Evolutionary conservation across 345 rosid species (phyloP), one percentile per base, ranked within the genome.

Genomic region (Crucihimalaya himalaica): DNA sequence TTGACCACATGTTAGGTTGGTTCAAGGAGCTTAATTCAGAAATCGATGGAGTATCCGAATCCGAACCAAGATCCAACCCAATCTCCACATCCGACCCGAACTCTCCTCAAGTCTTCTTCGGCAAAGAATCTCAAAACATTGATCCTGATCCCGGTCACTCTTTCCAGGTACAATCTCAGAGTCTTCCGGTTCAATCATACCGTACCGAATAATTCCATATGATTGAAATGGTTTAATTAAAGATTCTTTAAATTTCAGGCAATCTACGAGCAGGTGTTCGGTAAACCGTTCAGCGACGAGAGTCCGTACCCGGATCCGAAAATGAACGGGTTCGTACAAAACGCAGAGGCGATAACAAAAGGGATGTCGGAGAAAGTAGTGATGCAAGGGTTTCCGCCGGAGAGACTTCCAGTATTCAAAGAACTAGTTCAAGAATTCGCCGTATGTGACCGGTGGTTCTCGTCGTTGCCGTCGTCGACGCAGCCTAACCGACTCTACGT

Each of bases 1-100:
- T 93, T 20, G 98, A 93, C 56, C 97, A 93, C 82, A 91, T 91
- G 91, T 73, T 93, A 0, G 98, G 97, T 1, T 93, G 98, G 98
- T 86, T 93, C 81, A 89, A 87, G 27, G 58, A 83, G 6, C 63
- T 86, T 6, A 84, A 87, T 80, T 86, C 83, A 0, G 80, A 87
- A 71, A 84, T 89, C 69, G 65, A 89, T 40, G 96, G 96, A 10
- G 89, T 87, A 1, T 76, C 86, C 0, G 96, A 88, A 9, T 76
- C 92, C 5, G 96, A 89, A 77, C 88, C 88, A 11, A 89, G 86
- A 78, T 89, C 88, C 63, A 89, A 87, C 68, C 90, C 86, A 9
- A 15, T 87, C 9, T 87, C 96, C 4, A 84, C 89, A 15, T 78
- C 92, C 16, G 85, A 87, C 71, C 76, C 80, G 0, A 69, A 84